Percentiles rank a stretch among this genome's conserved stretches.
phyloP scores from a whole-genome alignment of 768 basidiomycete genomes.

The Termitomyces sp. region DNA sequence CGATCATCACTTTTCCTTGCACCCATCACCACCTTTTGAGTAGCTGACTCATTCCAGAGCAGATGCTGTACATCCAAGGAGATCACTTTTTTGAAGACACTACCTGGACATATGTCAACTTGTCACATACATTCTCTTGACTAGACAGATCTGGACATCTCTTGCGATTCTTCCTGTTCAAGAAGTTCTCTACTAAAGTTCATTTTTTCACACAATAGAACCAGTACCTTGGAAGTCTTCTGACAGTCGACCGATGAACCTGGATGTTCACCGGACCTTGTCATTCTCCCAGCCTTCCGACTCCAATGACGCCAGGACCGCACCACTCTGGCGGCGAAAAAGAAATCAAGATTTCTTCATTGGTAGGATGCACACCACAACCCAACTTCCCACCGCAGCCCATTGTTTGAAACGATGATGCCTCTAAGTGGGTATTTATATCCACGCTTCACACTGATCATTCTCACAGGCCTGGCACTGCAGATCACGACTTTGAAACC shows the following conservation, averaged over 20 bases:
- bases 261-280: neutral
- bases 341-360: neutral
- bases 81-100: too few species aligned
- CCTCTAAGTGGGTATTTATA: too few species aligned
- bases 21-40: too few species aligned
- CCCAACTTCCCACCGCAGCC: neutral
- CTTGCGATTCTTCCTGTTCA: too few species aligned
- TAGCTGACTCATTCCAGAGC: too few species aligned
- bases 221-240: neutral
- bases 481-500: neutral
- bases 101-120: too few species aligned
- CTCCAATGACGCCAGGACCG: neutral
- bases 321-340: neutral
- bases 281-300: neutral
- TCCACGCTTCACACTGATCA: neutral
- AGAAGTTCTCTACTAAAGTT: too few species aligned
- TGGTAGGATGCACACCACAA: neutral
- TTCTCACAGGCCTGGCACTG: neutral
- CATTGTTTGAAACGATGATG: neutral
- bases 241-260: too few species aligned
- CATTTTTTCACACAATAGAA: neutral
- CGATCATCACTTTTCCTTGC: too few species aligned
- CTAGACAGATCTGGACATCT: too few species aligned
- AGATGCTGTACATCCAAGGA: too few species aligned
- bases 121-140: too few species aligned